Percentiles rank a stretch among this genome's conserved stretches.
Evolutionary conservation across 2,329 filamentous ascomycete genomes (phyloP).

Genomic region (Penicillium thymicola): DNA sequence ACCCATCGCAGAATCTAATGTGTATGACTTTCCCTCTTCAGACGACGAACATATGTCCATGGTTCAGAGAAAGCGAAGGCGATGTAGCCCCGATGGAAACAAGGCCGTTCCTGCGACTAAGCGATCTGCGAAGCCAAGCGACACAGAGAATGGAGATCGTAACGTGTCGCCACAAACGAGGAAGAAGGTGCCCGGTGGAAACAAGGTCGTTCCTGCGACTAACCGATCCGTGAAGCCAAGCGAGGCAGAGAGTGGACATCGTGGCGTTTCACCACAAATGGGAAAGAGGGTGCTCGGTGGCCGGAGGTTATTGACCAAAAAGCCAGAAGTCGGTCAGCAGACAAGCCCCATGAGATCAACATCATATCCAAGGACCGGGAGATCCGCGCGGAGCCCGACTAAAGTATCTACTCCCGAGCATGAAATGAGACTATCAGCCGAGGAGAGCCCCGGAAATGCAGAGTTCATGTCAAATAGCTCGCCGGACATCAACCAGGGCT

Average conservation of each 20-base stretch:
- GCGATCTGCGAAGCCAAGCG: not conserved
- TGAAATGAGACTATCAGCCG: not conserved
- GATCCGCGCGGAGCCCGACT: not conserved
- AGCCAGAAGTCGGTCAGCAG: not conserved
- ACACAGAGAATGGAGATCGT: not conserved
- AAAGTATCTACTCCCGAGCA: not conserved
- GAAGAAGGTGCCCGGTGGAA: not conserved
- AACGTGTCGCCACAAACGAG: not conserved
- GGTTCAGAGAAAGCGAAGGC: slow-evolving; percentile 21
- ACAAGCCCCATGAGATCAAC: not conserved
- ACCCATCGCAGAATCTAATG: slow-evolving; percentile 6
- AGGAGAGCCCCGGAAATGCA: not conserved
- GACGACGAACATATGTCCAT: slow-evolving; percentile 23
- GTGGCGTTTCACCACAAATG: not conserved
- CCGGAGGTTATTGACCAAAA: not conserved
- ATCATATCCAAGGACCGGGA: not conserved
- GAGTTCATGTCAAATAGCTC: not conserved
- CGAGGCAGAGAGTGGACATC: not conserved
- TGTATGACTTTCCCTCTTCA: slow-evolving; percentile 30
- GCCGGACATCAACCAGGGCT: not conserved
- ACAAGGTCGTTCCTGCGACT: not conserved
- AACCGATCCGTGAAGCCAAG: not conserved
- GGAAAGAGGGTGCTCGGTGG: not conserved
- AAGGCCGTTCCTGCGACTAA: not conserved
- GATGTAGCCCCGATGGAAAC: slow-evolving; percentile 4